phyloP scores from a whole-genome alignment of 345 rosid species.

The Crucihimalaya himalaica region DNA sequence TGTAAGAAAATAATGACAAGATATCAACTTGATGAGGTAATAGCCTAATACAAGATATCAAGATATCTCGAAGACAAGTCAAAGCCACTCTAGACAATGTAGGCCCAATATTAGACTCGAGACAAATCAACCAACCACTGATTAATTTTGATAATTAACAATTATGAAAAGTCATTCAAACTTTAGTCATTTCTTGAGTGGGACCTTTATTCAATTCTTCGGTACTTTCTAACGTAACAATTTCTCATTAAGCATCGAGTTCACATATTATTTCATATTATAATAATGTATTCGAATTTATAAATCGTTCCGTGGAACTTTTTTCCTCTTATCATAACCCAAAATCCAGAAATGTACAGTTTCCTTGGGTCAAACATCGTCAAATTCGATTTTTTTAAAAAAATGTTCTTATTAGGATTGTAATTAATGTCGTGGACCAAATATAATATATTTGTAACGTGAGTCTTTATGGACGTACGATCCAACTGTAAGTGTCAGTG shows the following conservation, averaged over 20 bases:
- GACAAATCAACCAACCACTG: neutral
- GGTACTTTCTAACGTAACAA: neutral
- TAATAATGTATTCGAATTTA: slow-evolving; percentile 1
- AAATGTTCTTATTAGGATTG: too few relatives aligned
- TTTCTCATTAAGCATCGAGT: neutral
- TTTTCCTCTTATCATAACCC: neutral
- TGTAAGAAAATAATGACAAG: neutral
- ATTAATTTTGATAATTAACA: neutral
- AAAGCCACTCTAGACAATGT: slow-evolving; percentile 10
- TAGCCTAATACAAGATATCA: too few relatives aligned
- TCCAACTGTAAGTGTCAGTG: slow-evolving; percentile 2
- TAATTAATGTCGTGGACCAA: neutral
- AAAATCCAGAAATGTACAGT: neutral
- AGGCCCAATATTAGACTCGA: slow-evolving; percentile 13
- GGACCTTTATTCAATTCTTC: neutral
- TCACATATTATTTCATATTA: neutral
- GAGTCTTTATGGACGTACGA: slow-evolving; percentile 1
- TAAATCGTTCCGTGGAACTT: neutral
- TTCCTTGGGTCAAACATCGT: slow-evolving; percentile 20
- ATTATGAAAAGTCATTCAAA: neutral
- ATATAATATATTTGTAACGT: slow-evolving; percentile 1
- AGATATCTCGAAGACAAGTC: slow-evolving; percentile 18
- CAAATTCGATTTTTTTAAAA: too few relatives aligned
- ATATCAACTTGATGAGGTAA: neutral
- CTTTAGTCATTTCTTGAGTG: slow-evolving; percentile 1